phyloP scores from a whole-genome alignment of 2,329 filamentous ascomycete genomes.

The Ascochyta viciae-villosae region DNA sequence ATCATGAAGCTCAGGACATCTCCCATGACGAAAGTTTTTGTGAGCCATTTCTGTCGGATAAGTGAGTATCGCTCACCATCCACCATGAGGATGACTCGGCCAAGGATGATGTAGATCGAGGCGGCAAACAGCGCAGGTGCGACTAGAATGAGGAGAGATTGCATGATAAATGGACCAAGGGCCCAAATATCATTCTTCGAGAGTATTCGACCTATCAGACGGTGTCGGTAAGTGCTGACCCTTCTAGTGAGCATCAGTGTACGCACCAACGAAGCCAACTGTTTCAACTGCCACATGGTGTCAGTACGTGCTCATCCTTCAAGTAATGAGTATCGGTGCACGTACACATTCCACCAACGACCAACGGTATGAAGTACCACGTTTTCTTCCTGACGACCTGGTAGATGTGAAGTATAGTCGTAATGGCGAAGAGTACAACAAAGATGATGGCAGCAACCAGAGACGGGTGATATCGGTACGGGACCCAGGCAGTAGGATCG shows the following conservation, averaged over 20 bases:
- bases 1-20: conserved; percentile 56
- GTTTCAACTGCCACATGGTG: conserved; percentile 50
- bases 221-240: neutral
- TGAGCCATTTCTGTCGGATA: conserved; percentile 50
- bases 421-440: conserved; percentile 53
- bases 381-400: conserved; percentile 52
- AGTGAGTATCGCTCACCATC: conserved; percentile 50
- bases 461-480: conserved; percentile 53
- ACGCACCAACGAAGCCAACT: conserved; percentile 56
- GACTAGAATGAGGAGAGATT: conserved; percentile 50
- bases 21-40: conserved; percentile 55
- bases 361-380: conserved; percentile 61
- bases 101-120: conserved; percentile 58
- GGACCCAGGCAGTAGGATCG: conserved; percentile 15
- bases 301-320: neutral
- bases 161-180: conserved; percentile 14
- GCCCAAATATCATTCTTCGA: conserved; percentile 14
- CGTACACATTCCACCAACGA: conserved; percentile 60
- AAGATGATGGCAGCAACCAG: conserved; percentile 57
- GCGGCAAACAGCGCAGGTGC: conserved; percentile 58
- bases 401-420: conserved; percentile 52
- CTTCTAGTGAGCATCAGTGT: neutral
- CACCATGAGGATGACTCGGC: conserved; percentile 52
- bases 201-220: neutral
- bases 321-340: conserved; percentile 5